These are phyloP conservation scores for Pythium scleroteichum DNA, from an alignment of 352 stramenopile species.

Conservation along the genomic window DNA sequence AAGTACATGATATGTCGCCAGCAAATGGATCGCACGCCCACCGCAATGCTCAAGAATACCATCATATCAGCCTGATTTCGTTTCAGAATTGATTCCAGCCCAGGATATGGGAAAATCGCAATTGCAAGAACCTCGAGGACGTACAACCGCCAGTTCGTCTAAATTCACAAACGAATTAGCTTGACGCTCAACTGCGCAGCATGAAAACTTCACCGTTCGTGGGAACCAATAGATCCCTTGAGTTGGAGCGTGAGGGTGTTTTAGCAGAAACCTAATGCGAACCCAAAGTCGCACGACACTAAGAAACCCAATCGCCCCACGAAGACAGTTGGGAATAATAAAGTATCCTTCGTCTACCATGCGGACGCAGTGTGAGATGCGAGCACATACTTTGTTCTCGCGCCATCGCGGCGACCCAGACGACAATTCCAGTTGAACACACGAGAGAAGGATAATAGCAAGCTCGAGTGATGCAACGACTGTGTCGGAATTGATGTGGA, in stretches of 20 bases:
- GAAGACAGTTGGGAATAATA: slow-evolving; percentile 31
- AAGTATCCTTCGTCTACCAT: slow-evolving; percentile 47
- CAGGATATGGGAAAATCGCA: slow-evolving; percentile 51
- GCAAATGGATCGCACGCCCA: slow-evolving; percentile 44
- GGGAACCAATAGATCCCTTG: slow-evolving; percentile 17
- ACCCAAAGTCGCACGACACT: slow-evolving; percentile 28
- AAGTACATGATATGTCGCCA: slow-evolving; percentile 64
- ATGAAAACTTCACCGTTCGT: slow-evolving; percentile 18
- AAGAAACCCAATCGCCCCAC: slow-evolving; percentile 26
- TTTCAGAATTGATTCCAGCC: slow-evolving; percentile 39
- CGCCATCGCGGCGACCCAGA: slow-evolving; percentile 43
- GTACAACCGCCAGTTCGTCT: slow-evolving; percentile 16
- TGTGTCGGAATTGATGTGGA: slow-evolving; percentile 41
- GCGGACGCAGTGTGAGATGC: slow-evolving; percentile 30
- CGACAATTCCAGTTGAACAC: slow-evolving; percentile 43
- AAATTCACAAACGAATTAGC: neutral
- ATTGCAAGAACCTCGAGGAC: slow-evolving; percentile 41
- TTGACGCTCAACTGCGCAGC: neutral
- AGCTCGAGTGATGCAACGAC: slow-evolving; percentile 45
- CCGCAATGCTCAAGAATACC: slow-evolving; percentile 44
- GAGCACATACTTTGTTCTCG: slow-evolving; percentile 47
- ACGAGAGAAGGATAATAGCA: slow-evolving; percentile 42
- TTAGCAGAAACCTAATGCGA: slow-evolving; percentile 29
- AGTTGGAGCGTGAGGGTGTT: slow-evolving; percentile 6
- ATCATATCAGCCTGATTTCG: slow-evolving; percentile 31